Evolutionary conservation across 257 asterid genomes (phyloP).

Genomic region (Plantago major): DNA sequence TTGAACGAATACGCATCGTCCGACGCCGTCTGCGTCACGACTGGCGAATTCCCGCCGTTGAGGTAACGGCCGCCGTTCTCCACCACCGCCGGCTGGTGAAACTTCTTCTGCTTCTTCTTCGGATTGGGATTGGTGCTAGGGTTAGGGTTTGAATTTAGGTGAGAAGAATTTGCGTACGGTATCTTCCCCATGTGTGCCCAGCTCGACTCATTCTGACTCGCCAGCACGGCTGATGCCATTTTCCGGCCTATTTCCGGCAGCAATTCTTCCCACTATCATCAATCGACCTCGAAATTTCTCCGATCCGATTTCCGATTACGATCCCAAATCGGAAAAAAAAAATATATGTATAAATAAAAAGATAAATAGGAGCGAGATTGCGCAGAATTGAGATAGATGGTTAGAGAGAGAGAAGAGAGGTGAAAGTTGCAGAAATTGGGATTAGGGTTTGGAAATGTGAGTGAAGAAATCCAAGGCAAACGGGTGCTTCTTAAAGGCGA

Average conservation of each 20-base stretch:
- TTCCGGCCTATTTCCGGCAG: slow-evolving; percentile 40
- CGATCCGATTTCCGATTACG: no score
- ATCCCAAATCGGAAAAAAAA: no score
- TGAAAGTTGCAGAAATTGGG: slow-evolving; percentile 9
- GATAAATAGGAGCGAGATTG: not conserved
- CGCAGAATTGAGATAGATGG: no score
- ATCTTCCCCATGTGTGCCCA: slow-evolving; percentile 89
- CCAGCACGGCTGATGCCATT: slow-evolving; percentile 92
- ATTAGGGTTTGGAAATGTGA: slow-evolving; percentile 62
- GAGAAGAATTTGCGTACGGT: slow-evolving; percentile 47
- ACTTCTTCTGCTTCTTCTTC: slow-evolving; percentile 76
- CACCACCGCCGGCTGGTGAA: slow-evolving; percentile 34
- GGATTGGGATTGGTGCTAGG: slow-evolving; percentile 73
- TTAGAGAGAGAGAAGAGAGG: no score
- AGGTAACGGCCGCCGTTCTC: slow-evolving; percentile 42
- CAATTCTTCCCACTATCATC: slow-evolving; percentile 30
- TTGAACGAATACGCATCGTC: slow-evolving; percentile 92
- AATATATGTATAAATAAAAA: not conserved
- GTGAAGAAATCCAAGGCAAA: slow-evolving; percentile 54
- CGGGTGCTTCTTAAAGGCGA: slow-evolving; percentile 78
- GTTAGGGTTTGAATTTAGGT: slow-evolving; percentile 62
- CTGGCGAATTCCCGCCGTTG: slow-evolving; percentile 42
- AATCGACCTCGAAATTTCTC: not conserved
- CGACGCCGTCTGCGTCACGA: slow-evolving; percentile 71
- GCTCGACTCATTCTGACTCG: slow-evolving; percentile 79